Conservation (phyloP, 139 green algal species). For the Coccomyxa sp. region DNA sequence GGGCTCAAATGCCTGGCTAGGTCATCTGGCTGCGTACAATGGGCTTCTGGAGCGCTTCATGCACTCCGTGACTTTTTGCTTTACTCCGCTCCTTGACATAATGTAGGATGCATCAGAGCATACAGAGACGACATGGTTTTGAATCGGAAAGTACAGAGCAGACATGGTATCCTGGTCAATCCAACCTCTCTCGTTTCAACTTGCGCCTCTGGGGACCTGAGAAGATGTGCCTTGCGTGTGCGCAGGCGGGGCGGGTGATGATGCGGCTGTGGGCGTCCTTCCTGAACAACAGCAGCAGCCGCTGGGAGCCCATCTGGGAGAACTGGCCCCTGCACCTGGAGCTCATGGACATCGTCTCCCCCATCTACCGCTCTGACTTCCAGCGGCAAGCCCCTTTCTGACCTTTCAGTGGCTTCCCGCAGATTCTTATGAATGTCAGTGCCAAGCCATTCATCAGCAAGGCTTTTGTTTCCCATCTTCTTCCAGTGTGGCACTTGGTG, state of each 20-base stretch:
- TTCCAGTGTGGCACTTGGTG: neutral
- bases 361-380: slow-evolving; percentile 50
- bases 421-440: neutral
- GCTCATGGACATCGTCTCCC: slow-evolving; percentile 40
- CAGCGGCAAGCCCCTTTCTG: slow-evolving; percentile 1
- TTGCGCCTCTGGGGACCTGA: no score
- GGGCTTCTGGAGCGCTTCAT: no score
- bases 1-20: no score
- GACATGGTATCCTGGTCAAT: no score
- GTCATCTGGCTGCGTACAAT: no score
- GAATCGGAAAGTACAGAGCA: no score
- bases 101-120: no score
- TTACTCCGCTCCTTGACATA: no score
- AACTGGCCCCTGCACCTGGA: slow-evolving; percentile 54
- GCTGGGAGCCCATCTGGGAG: slow-evolving; percentile 73
- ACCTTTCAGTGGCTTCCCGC: no score
- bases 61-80: no score
- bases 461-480: neutral
- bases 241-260: slow-evolving; percentile 16
- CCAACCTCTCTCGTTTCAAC: no score
- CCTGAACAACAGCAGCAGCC: slow-evolving; percentile 69
- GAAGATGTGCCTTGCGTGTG: neutral
- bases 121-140: no score
- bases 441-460: neutral
- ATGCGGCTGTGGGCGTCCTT: slow-evolving; percentile 50